Conservation (phyloP, 371 early-diverging fungal species). For the Parasitella parasitica region DNA sequence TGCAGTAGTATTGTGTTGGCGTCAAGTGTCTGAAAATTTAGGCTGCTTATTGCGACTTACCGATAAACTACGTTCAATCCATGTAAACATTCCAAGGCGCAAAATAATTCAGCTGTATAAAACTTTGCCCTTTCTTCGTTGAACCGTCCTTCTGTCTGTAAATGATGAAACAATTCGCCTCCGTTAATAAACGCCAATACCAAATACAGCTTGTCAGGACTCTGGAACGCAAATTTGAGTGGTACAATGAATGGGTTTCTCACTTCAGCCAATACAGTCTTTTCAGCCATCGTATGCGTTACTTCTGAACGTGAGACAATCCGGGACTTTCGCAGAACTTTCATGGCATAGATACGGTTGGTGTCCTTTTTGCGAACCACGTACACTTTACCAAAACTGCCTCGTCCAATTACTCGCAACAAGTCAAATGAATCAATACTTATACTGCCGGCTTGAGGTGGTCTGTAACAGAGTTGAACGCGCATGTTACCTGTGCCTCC, state of each 20-base stretch:
- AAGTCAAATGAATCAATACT: slow-evolving; percentile 92
- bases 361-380: slow-evolving; percentile 95
- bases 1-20: not conserved
- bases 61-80: slow-evolving; percentile 85
- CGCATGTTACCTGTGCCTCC: slow-evolving; percentile 67
- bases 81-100: slow-evolving; percentile 89
- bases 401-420: slow-evolving; percentile 94
- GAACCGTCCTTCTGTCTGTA: slow-evolving; percentile 79
- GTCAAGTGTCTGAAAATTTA: too few relatives aligned
- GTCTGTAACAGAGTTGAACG: slow-evolving; percentile 71
- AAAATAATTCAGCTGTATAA: slow-evolving; percentile 74
- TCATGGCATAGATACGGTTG: slow-evolving; percentile 96
- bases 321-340: slow-evolving; percentile 92
- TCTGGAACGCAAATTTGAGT: slow-evolving; percentile 87
- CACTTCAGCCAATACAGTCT: slow-evolving; percentile 82
- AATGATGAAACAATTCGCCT: slow-evolving; percentile 92
- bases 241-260: slow-evolving; percentile 88
- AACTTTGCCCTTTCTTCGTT: slow-evolving; percentile 66
- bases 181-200: slow-evolving; percentile 93
- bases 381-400: slow-evolving; percentile 97
- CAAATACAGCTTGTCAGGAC: slow-evolving; percentile 83
- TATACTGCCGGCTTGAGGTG: slow-evolving; percentile 66
- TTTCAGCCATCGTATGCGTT: slow-evolving; percentile 87
- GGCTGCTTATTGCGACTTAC: too few relatives aligned
- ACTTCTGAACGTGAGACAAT: slow-evolving; percentile 91